Base-by-base conservation (phyloP, 2,329 filamentous ascomycete genomes). In the Sarocladium oryzae region DNA sequence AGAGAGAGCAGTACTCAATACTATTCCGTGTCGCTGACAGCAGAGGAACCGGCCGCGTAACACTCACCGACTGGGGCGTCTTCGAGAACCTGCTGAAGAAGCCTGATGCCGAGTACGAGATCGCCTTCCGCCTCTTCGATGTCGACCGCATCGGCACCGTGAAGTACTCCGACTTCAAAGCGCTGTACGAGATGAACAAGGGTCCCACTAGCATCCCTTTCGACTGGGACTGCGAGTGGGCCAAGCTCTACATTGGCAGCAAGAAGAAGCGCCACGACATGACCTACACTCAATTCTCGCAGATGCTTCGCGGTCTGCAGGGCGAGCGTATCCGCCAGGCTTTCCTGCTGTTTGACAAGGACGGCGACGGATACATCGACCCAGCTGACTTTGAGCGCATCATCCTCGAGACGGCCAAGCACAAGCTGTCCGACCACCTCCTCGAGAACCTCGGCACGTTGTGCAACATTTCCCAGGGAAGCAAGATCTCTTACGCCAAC, bases 221-320 rank as follows among this genome's bases (percentile, higher is more conserved):
- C 64, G 88, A 99, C 70, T 97, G 93, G 91, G 87, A 91, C 65
- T 95, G 88, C 57, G 89, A 96, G 67, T 99, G 93, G 93, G 92
- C 90, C 36, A 88, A 87, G 61, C 79, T 99, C 55, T 97, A 99
- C 73, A 88, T 93, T 61, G 93, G 93, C 55, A 83, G 85, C 63
- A 89, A 86, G 74, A 88, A 88, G 70, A 85, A 88, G 69, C 82
- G 92, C 58, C 93, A 96, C 68, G 84, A 86, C 61, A 85, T 99
- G 74, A 92, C 92, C 61, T 99, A 99, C 68, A 85, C 86, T 5
- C 92, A 99, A 70, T 99, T 99, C 73, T 88, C 91, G 45, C 93
- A 99, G 74, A 96, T 99, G 91, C 78, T 99, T 62, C 88, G 93
- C 56, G 93, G 92, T 45, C 77, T 99, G 55, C 92, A 97, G 72